These are phyloP conservation scores for Viridothelium virens DNA, from an alignment of 495 filamentous ascomycete genomes.

Conservation along the genomic window DNA sequence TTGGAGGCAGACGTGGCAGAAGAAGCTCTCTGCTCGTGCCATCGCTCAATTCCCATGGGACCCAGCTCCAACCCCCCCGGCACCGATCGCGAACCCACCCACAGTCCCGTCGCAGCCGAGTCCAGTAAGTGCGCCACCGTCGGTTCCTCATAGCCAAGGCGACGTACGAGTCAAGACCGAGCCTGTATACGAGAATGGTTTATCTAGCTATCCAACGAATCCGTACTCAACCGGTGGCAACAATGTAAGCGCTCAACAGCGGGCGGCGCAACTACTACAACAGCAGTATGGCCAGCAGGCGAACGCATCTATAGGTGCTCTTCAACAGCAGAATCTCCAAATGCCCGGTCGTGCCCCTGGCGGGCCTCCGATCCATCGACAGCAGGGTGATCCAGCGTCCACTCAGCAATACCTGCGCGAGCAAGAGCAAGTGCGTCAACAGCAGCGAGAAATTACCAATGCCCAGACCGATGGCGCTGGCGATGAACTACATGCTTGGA, in stretches of 20 bases:
- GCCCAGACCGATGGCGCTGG: slow-evolving; percentile 69
- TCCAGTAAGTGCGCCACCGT: background rate
- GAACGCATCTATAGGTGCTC: slow-evolving; percentile 21
- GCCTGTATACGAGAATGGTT: slow-evolving; percentile 38
- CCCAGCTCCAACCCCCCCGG: slow-evolving; percentile 51
- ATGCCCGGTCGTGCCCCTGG: slow-evolving; percentile 39
- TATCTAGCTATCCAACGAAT: slow-evolving; percentile 30
- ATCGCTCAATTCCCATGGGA: slow-evolving; percentile 95
- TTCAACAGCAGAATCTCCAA: slow-evolving; percentile 35
- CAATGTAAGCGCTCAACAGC: slow-evolving; percentile 47
- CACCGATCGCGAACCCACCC: slow-evolving; percentile 42
- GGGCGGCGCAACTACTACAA: slow-evolving; percentile 60
- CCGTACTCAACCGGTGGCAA: slow-evolving; percentile 40
- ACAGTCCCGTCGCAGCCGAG: slow-evolving; percentile 48
- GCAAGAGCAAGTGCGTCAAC: slow-evolving; percentile 26
- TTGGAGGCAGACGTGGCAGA: slow-evolving; percentile 75
- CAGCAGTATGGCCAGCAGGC: slow-evolving; percentile 64
- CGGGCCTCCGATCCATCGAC: slow-evolving; percentile 27
- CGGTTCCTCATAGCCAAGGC: slow-evolving; percentile 30
- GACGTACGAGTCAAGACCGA: slow-evolving; percentile 65
- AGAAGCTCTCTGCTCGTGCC: slow-evolving; percentile 70
- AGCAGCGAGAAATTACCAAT: slow-evolving; percentile 25
- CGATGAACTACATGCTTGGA: slow-evolving; percentile 49
- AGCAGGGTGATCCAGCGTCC: slow-evolving; percentile 39
- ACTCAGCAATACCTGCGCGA: slow-evolving; percentile 33